Conservation (phyloP, 139 green algal genomes). For the Eudorina sp. region DNA sequence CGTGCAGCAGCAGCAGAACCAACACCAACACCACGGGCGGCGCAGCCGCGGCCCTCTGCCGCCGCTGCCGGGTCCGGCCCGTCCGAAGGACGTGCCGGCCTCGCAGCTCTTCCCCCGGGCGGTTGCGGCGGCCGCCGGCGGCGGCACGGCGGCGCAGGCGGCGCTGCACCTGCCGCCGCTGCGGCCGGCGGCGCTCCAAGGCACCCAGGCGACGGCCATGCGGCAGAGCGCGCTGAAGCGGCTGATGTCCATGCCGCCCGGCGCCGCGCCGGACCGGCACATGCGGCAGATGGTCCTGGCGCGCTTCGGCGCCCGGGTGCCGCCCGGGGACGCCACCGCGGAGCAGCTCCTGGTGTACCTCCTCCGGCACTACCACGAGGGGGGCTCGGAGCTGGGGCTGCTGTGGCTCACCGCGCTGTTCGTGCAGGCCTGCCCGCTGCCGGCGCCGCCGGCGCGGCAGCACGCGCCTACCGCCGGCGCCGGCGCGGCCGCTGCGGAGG, state of each 20-base stretch:
- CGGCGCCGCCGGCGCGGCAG: neutral
- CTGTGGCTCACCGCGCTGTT: slow-evolving; percentile 68
- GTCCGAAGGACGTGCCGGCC: neutral
- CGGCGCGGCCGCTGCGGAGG: neutral
- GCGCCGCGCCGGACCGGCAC: slow-evolving; percentile 10
- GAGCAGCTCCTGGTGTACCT: slow-evolving; percentile 62
- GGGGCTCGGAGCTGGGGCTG: slow-evolving; percentile 59
- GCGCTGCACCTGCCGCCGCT: neutral
- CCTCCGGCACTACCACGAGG: slow-evolving; percentile 51
- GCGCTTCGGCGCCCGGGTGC: slow-evolving; percentile 53
- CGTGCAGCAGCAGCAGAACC: neutral
- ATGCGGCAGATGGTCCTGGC: slow-evolving; percentile 62
- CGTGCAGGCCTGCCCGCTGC: slow-evolving; percentile 18
- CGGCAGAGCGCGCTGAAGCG: slow-evolving; percentile 66
- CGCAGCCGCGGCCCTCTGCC: slow-evolving; percentile 5
- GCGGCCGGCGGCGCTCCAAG: slow-evolving; percentile 45
- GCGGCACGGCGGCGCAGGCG: neutral
- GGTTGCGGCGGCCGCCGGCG: slow-evolving; percentile 4
- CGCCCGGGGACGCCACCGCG: slow-evolving; percentile 30
- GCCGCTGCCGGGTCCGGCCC: neutral
- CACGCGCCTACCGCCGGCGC: neutral
- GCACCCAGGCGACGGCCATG: slow-evolving; percentile 51
- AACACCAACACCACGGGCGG: neutral
- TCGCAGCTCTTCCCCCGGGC: neutral
- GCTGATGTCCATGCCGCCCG: slow-evolving; percentile 58